Evolutionary conservation across 1,139 yeast species (phyloP), one percentile per base, ranked within the genome.

Genomic region (Hyphopichia pseudoburtonii): DNA sequence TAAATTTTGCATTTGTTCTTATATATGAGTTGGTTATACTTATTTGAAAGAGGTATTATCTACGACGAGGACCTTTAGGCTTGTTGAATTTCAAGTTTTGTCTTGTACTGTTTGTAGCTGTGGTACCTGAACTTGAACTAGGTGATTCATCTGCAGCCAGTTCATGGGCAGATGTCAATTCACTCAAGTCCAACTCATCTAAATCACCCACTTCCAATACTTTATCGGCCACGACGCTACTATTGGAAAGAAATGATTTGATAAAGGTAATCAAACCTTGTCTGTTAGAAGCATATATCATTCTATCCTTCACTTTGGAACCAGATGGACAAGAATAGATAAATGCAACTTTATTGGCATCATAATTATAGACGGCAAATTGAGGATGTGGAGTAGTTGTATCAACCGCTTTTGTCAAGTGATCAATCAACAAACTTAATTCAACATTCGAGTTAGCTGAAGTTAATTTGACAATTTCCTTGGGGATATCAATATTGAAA

Each of bases 261-360:
- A 87, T 69, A 40, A 74, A 72, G 34, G 67, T 70, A 26, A 82
- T 61, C 40, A 87, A 75, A 3, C 88, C 86, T 42, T 75, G 78
- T 52, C 89, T 84, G 44, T 82, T 83, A 3, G 96, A 77, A 2
- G 97, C 97, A 54, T 88, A 89, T 33, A 90, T 61, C 97, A 92
- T 92, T 49, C 97, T 76, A 39, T 89, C 95, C 59, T 84, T 86
- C 33, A 92, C 94, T 57, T 82, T 82, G 19, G 96, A 85, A 2
- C 92, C 89, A 0, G 94, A 80, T 3, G 98, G 97, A 59, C 97
- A 90, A 5, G 92, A 76, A 55, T 88, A 88, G 28, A 90, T 78
- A 57, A 92, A 88, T 24, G 75, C 76, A 34, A 56, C 52, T 27
- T 60, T 51, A 5, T 47, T 50, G 4, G 50, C 50, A 1, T 51